These are phyloP conservation scores for Malassezia yamatoensis DNA, from an alignment of 1,284 basidiomycete species.

Conservation along the genomic window DNA sequence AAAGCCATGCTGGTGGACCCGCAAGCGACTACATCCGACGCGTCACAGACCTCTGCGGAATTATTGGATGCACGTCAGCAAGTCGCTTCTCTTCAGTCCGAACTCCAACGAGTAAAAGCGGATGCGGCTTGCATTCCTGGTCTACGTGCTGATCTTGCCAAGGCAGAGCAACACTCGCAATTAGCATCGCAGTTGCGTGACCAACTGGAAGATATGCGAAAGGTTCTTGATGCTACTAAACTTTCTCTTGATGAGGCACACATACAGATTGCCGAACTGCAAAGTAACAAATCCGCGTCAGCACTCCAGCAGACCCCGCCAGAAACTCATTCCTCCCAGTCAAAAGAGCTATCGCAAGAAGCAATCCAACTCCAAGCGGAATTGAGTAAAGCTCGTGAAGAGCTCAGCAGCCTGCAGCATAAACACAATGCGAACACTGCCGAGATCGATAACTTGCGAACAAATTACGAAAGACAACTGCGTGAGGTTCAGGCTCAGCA, in stretches of 20 bases:
- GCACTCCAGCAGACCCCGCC: background rate
- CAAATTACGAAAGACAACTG: background rate
- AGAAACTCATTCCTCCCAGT: background rate
- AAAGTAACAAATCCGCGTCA: background rate
- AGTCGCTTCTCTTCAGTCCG: slow-evolving; percentile 24
- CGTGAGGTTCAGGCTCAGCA: background rate
- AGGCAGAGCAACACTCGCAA: slow-evolving; percentile 15
- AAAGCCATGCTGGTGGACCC: slow-evolving; percentile 40
- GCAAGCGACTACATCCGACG: slow-evolving; percentile 18
- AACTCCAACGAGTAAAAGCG: slow-evolving; percentile 15
- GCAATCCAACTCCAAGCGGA: background rate
- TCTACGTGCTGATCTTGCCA: slow-evolving; percentile 7
- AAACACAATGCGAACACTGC: background rate
- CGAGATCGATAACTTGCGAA: background rate
- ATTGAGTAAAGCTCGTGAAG: background rate
- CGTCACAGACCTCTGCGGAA: slow-evolving; percentile 27
- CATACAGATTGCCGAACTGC: background rate
- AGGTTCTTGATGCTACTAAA: background rate
- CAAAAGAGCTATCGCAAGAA: background rate
- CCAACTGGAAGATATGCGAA: background rate
- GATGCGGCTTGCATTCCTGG: slow-evolving; percentile 15
- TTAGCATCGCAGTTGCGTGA: slow-evolving; percentile 16
- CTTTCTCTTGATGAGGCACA: slow-evolving; percentile 2
- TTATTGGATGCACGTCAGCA: slow-evolving; percentile 41
- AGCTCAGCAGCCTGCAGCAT: background rate